Conservation (phyloP, 306 rosid genomes). For the Begonia masoniana region DNA sequence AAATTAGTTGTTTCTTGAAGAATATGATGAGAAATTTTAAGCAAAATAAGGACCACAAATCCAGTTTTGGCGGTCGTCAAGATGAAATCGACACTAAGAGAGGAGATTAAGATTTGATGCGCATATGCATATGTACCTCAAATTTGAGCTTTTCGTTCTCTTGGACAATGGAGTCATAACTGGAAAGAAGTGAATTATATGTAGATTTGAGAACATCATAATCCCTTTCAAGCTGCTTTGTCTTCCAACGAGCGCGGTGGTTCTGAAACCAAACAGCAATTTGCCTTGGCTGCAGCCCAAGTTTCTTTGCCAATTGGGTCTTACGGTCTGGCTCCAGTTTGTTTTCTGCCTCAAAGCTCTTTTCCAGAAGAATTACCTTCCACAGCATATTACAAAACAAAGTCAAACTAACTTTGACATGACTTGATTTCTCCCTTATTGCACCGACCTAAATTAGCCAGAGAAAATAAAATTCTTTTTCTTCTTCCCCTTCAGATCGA, state of each 20-base stretch:
- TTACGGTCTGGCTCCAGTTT: constrained; percentile 95
- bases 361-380: constrained; percentile 85
- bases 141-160: constrained; percentile 86
- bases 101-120: no score
- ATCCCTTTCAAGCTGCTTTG: constrained; percentile 91
- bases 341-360: constrained; percentile 91
- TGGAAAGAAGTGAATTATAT: constrained; percentile 58
- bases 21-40: not conserved
- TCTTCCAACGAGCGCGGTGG: constrained; percentile 98
- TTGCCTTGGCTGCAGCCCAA: constrained; percentile 93
- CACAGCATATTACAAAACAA: no score
- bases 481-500: no score
- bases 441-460: no score
- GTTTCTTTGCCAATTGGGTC: constrained; percentile 81
- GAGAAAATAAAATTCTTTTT: no score
- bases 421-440: no score
- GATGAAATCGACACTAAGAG: no score
- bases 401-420: no score
- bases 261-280: constrained; percentile 99
- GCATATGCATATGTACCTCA: constrained; percentile 41
- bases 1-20: not conserved
- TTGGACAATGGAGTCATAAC: constrained; percentile 47
- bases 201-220: constrained; percentile 80
- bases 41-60: not conserved
- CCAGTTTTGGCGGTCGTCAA: not conserved